Evolutionary conservation across 1,139 yeast species (phyloP), one percentile per base, ranked within the genome.

Genomic region (Candida sanyaensis): DNA sequence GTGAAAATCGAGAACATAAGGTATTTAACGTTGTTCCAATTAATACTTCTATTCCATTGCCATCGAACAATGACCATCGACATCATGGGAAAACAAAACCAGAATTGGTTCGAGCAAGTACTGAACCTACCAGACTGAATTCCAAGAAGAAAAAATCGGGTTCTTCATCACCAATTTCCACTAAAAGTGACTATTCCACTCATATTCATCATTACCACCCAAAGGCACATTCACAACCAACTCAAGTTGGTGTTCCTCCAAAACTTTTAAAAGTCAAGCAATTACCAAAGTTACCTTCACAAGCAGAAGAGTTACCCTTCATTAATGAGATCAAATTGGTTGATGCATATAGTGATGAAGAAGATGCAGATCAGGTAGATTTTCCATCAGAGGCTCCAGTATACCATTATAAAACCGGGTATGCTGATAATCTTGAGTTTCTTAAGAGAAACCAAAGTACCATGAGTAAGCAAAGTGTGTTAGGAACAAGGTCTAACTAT

Each of bases 401-500:
- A 5, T 9, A 34, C 34, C 44, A 41, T 34, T 41, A 41, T 23
- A 31, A 32, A 13, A 41, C 38, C 27, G 38, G 24, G 10, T 12
- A 13, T 27, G 21, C 24, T 10, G 38, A 42, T 10, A 33, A 41
- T 12, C 46, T 37, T 11, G 47, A 43, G 11, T 29, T 33, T 13
- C 41, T 50, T 11, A 57, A 56, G 11, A 58, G 78, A 49, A 68
- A 61, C 63, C 62, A 61, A 45, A 71, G 72, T 29, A 61, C 65
- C 9, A 54, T 56, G 55, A 69, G 75, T 44, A 69, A 69, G 50
- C 63, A 64, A 46, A 67, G 74, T 1, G 69, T 74, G 3, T 62
- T 75, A 51, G 77, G 77, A 1, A 75, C 80, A 1, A 58, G 76
- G 29, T 69, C 68, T 21, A 71, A 72, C 49, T 74, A 75, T 56